Evolutionary conservation across 805 yeast species (phyloP).

Genomic region (Lachancea lanzarotensis): DNA sequence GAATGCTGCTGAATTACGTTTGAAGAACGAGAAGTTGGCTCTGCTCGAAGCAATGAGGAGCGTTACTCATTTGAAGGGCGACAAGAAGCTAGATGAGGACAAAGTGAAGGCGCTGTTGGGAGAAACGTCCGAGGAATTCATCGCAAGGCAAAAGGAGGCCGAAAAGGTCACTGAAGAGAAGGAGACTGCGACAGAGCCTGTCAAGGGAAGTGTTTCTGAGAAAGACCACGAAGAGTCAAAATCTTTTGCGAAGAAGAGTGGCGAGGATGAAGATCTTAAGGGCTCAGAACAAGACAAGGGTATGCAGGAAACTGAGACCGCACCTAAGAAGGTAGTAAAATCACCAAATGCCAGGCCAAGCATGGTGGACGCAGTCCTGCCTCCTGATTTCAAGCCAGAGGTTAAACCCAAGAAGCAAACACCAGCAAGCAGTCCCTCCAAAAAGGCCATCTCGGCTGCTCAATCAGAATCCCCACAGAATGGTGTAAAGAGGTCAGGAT

Average conservation of each 20-base stretch:
- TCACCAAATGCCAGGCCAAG: conserved; percentile 3
- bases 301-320: background rate
- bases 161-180: background rate
- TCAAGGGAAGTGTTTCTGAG: background rate
- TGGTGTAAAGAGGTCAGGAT: conserved; percentile 2
- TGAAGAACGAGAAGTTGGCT: conserved; percentile 33
- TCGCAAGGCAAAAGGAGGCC: conserved; percentile 16
- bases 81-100: conserved; percentile 26
- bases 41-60: conserved; percentile 34
- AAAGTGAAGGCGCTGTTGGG: conserved; percentile 30
- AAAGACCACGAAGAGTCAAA: background rate
- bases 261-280: background rate
- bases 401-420: background rate
- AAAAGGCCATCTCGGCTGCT: background rate
- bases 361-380: conserved; percentile 10
- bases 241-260: background rate
- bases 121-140: conserved; percentile 26
- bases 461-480: background rate
- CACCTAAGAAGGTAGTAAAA: background rate
- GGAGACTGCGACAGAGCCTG: background rate
- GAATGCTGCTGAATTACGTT: conserved; percentile 30
- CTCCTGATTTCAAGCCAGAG: conserved; percentile 6
- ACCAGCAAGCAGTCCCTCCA: background rate
- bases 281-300: background rate
- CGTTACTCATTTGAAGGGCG: conserved; percentile 36